These are phyloP conservation scores for Populus hybrid DNA, from an alignment of 441 rosid species.

Conservation along the genomic window DNA sequence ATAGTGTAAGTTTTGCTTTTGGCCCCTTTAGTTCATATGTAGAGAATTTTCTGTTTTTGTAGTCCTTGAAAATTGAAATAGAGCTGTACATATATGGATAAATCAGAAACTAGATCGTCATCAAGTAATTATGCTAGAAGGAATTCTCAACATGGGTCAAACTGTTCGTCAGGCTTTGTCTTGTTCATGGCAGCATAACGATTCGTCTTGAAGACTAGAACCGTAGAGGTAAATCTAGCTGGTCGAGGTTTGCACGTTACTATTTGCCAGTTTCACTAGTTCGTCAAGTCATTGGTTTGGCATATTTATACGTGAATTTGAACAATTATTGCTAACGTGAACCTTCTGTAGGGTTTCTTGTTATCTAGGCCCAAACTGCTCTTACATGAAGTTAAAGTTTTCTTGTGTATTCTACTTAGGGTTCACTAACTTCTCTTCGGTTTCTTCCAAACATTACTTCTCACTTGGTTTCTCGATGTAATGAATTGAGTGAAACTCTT, in stretches of 20 bases:
- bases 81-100: no score
- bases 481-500: conserved; percentile 12
- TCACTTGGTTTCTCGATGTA: background rate
- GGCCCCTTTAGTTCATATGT: background rate
- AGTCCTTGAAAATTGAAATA: no score
- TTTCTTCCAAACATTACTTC: background rate
- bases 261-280: background rate
- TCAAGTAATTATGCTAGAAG: background rate
- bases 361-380: no score
- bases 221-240: background rate
- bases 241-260: conserved; percentile 27
- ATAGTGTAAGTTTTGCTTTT: background rate
- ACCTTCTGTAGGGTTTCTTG: background rate
- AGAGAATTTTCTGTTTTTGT: background rate
- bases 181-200: background rate
- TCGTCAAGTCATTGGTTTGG: background rate
- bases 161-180: background rate
- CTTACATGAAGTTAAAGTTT: no score
- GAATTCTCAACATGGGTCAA: background rate
- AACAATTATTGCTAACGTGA: background rate
- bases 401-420: background rate
- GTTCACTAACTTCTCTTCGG: background rate
- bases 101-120: background rate
- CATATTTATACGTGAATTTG: background rate
- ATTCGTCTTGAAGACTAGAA: background rate